phyloP scores from a whole-genome alignment of 345 rosid species.

The Raphanus sativus region DNA sequence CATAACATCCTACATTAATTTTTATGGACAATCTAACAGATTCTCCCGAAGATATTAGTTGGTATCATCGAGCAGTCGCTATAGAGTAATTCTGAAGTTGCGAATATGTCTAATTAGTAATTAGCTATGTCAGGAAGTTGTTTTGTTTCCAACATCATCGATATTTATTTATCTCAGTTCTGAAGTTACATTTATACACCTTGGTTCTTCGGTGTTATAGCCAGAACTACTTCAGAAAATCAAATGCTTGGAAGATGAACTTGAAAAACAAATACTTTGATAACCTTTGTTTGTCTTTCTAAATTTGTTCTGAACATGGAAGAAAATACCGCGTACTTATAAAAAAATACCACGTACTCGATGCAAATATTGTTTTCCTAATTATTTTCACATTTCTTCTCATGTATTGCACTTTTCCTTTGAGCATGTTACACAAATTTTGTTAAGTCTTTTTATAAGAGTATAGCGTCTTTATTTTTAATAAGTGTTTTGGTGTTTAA shows the following conservation, averaged over 20 bases:
- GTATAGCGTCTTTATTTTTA: not conserved
- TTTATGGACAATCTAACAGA: too few species aligned
- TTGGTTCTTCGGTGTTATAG: too few species aligned
- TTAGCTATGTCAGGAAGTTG: too few species aligned
- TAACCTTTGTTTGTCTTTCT: not conserved
- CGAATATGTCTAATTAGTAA: too few species aligned
- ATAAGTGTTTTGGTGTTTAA: constrained; percentile 3
- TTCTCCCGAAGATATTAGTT: too few species aligned
- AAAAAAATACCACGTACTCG: not conserved
- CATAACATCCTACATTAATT: too few species aligned
- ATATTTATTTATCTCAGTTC: too few species aligned
- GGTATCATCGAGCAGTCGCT: too few species aligned
- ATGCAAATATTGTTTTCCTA: not conserved
- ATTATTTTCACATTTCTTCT: not conserved
- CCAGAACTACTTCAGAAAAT: too few species aligned
- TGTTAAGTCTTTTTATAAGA: not conserved
- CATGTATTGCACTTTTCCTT: not conserved
- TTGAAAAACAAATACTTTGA: not conserved
- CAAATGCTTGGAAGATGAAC: not conserved
- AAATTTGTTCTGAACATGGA: not conserved
- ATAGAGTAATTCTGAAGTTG: too few species aligned
- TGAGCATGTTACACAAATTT: not conserved
- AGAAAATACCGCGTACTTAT: not conserved
- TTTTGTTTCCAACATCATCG: too few species aligned
- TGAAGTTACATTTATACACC: too few species aligned